Percentiles rank a stretch among this genome's conserved stretches.
Conservation (phyloP, 345 rosid species). For the Psidium friedrichsthalianum region DNA sequence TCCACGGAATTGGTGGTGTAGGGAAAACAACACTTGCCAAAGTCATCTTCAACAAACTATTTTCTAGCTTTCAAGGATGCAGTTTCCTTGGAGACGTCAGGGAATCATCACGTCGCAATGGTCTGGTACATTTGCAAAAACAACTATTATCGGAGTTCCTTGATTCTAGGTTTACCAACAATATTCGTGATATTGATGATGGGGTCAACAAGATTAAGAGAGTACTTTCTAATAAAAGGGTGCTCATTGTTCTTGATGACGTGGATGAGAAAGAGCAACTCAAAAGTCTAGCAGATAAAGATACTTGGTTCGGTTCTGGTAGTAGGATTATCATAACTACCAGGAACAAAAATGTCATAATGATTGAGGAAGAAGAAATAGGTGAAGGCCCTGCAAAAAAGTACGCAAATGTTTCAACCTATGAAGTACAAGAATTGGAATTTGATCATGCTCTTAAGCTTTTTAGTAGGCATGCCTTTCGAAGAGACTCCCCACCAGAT, state of each 20-base stretch:
- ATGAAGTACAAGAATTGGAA: neutral
- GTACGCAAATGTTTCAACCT: neutral
- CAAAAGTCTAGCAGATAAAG: neutral
- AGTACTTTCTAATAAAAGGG: neutral
- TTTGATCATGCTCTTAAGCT: neutral
- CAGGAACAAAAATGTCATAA: neutral
- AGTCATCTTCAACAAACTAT: neutral
- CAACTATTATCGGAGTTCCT: neutral
- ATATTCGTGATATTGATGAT: neutral
- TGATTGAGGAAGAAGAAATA: neutral
- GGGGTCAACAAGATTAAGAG: neutral
- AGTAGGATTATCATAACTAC: neutral
- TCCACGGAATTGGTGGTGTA: neutral
- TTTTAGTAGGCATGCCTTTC: neutral
- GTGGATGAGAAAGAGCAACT: neutral
- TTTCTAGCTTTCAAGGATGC: neutral
- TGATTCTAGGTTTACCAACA: neutral
- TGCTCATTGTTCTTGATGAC: neutral
- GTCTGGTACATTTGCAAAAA: neutral
- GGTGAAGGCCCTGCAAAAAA: neutral
- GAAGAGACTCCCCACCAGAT: neutral
- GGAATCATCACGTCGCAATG: neutral
- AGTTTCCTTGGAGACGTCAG: neutral
- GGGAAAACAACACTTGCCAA: neutral
- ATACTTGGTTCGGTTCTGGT: neutral